phyloP scores from a whole-genome alignment of 2,329 filamentous ascomycete species.

The Fusarium subtropicale region DNA sequence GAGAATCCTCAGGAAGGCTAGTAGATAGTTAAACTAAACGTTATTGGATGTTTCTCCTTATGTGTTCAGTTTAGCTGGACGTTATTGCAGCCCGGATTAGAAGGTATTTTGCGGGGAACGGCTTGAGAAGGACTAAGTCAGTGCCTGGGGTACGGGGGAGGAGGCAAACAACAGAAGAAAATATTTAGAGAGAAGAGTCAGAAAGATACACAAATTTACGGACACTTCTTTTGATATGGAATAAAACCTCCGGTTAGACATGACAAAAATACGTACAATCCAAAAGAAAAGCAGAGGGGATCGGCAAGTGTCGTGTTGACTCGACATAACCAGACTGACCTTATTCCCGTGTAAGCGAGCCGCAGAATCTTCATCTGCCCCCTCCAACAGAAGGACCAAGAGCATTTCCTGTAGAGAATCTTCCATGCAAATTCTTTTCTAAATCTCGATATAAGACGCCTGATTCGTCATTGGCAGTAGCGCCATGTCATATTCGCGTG shows the following conservation, averaged over 20 bases:
- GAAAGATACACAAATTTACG: neutral
- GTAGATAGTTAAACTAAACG: neutral
- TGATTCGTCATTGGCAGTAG: slow-evolving; percentile 20
- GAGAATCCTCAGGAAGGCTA: neutral
- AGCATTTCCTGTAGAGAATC: slow-evolving; percentile 13
- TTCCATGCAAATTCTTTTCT: slow-evolving; percentile 4
- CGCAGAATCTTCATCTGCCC: slow-evolving; percentile 5
- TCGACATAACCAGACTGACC: neutral
- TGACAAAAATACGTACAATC: neutral
- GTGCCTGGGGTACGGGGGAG: neutral
- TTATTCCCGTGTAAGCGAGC: slow-evolving; percentile 5
- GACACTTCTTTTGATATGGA: neutral
- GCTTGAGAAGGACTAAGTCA: neutral
- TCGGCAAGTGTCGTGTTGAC: neutral
- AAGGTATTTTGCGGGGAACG: slow-evolving; percentile 1
- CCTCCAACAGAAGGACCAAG: neutral
- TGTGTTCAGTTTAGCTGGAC: neutral
- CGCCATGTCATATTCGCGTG: slow-evolving; percentile 17
- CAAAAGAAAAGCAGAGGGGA: neutral
- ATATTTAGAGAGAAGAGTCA: neutral
- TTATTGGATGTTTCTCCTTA: neutral
- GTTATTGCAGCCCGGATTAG: neutral
- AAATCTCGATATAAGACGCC: slow-evolving; percentile 20
- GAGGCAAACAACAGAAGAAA: neutral
- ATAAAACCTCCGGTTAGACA: neutral